phyloP scores from a whole-genome alignment of 305 asterid genomes.

The Stenogyne calaminthoides region DNA sequence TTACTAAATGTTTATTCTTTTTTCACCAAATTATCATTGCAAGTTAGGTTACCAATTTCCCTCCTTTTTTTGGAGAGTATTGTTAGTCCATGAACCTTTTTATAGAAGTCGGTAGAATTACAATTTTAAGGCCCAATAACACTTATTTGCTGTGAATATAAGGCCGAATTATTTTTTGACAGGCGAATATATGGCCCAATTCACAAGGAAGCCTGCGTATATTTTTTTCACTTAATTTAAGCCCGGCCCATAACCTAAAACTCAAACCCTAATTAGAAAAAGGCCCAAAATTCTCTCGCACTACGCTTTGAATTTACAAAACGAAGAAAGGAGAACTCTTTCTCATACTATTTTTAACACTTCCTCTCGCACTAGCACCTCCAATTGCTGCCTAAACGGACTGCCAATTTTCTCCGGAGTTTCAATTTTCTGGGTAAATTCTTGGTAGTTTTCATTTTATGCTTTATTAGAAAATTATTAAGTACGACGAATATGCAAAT shows the following conservation, averaged over 20 bases:
- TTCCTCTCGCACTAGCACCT: neutral
- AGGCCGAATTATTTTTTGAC: neutral
- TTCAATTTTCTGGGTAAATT: slow-evolving; percentile 2
- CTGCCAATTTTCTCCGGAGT: neutral
- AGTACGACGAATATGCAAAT: neutral
- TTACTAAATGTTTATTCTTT: too few relatives aligned
- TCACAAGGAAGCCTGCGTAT: neutral
- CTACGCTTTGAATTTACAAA: neutral
- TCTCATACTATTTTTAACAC: neutral
- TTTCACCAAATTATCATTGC: too few relatives aligned
- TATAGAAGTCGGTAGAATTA: neutral
- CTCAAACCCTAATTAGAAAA: slow-evolving; percentile 19
- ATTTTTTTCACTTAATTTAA: neutral
- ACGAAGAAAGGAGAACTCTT: neutral
- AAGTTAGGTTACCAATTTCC: too few relatives aligned
- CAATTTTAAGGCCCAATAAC: neutral
- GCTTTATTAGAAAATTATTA: neutral
- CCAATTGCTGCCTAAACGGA: neutral
- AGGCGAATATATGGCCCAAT: neutral
- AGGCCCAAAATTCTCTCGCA: neutral
- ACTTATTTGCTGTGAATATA: neutral
- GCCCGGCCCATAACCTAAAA: neutral
- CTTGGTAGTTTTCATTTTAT: neutral
- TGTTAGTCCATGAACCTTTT: too few relatives aligned
- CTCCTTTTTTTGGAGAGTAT: too few relatives aligned